phyloP scores from a whole-genome alignment of 1,284 basidiomycete genomes.

The Cryptococcus sp. region DNA sequence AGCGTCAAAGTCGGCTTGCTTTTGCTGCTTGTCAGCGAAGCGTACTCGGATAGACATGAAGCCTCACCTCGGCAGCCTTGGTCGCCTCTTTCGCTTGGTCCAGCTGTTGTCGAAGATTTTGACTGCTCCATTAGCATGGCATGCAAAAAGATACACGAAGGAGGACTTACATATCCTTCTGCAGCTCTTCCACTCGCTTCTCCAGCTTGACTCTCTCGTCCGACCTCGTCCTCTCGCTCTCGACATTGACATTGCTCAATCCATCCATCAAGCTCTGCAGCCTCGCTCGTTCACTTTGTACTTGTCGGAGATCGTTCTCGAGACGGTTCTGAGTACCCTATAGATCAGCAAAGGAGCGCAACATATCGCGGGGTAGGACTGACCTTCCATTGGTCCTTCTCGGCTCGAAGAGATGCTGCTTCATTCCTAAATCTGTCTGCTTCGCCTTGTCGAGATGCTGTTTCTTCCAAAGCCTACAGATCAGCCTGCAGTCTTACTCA shows the following conservation, averaged over 20 bases:
- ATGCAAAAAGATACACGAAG: neutral
- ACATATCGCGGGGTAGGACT: slow-evolving; percentile 23
- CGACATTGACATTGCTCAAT: slow-evolving; percentile 81
- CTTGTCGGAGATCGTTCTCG: slow-evolving; percentile 72
- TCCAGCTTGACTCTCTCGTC: slow-evolving; percentile 76
- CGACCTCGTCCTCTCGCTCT: slow-evolving; percentile 72
- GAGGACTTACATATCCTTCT: slow-evolving; percentile 63
- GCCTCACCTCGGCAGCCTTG: slow-evolving; percentile 46
- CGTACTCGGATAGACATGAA: neutral
- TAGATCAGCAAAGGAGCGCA: neutral
- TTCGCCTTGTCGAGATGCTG: slow-evolving; percentile 51
- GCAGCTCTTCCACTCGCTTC: slow-evolving; percentile 68
- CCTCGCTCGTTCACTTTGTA: slow-evolving; percentile 73
- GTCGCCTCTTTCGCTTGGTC: slow-evolving; percentile 71
- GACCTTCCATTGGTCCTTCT: slow-evolving; percentile 89
- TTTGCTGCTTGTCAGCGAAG: slow-evolving; percentile 6
- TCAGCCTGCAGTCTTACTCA: neutral
- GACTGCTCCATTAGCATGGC: too few species aligned
- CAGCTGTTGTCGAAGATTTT: slow-evolving; percentile 59
- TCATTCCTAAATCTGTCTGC: slow-evolving; percentile 77
- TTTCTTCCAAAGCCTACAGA: slow-evolving; percentile 38
- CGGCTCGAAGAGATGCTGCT: slow-evolving; percentile 74
- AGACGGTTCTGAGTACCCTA: slow-evolving; percentile 69
- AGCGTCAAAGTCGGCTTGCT: slow-evolving; percentile 23
- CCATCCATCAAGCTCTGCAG: slow-evolving; percentile 80